phyloP scores from a whole-genome alignment of 192 early-diverging fungal genomes.

The Gryganskiella cystojenkinii region DNA sequence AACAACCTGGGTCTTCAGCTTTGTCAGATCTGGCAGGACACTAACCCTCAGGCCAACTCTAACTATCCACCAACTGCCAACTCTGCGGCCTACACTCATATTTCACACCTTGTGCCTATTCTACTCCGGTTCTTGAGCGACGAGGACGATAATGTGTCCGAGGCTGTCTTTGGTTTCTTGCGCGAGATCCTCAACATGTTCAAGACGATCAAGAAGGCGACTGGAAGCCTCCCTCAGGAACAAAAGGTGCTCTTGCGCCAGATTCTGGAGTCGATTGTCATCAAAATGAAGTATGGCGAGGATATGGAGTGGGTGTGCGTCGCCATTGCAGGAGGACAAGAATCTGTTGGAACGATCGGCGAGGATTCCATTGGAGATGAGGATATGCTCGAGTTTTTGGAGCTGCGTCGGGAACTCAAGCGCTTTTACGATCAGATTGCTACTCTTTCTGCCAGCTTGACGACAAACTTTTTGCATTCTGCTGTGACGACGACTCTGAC shows the following conservation, averaged over 20 bases:
- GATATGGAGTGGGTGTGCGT: slow-evolving; percentile 75
- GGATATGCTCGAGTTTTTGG: slow-evolving; percentile 57
- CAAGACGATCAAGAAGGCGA: slow-evolving; percentile 67
- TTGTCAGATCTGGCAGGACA: slow-evolving; percentile 70
- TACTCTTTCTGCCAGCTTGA: slow-evolving; percentile 71
- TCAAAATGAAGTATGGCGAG: slow-evolving; percentile 93
- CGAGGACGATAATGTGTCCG: slow-evolving; percentile 86
- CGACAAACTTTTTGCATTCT: slow-evolving; percentile 66
- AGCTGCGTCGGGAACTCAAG: slow-evolving; percentile 62
- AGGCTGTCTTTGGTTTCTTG: slow-evolving; percentile 81
- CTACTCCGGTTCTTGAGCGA: slow-evolving; percentile 83
- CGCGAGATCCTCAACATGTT: slow-evolving; percentile 72
- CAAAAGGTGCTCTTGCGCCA: slow-evolving; percentile 63
- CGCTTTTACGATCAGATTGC: slow-evolving; percentile 82
- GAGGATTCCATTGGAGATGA: slow-evolving; percentile 55
- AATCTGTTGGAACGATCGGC: slow-evolving; percentile 41
- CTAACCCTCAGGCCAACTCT: slow-evolving; percentile 38
- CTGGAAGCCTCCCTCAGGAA: slow-evolving; percentile 51
- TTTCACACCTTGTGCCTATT: slow-evolving; percentile 82
- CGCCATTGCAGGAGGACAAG: slow-evolving; percentile 40
- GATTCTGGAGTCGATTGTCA: slow-evolving; percentile 74
- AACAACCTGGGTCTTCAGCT: slow-evolving; percentile 82
- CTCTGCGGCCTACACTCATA: slow-evolving; percentile 66
- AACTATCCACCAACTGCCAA: slow-evolving; percentile 51
- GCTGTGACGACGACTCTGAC: slow-evolving; percentile 71